Conservation (phyloP, 2,329 filamentous ascomycete species). For the Aspergillus tanneri region DNA sequence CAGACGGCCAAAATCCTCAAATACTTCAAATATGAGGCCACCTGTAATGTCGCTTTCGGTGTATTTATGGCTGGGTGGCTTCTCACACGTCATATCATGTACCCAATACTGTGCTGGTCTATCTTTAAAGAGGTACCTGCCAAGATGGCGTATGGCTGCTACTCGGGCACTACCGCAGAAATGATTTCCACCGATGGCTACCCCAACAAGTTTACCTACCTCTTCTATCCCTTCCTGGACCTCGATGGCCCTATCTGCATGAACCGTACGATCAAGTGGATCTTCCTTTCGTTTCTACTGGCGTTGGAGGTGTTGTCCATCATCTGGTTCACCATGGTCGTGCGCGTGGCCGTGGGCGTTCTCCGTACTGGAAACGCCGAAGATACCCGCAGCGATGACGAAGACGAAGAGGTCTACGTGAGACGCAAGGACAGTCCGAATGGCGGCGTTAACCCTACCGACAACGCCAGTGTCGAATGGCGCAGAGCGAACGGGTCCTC, state of each 20-base stretch:
- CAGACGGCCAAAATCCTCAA: slow-evolving; percentile 91
- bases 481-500: slow-evolving; percentile 36
- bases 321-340: slow-evolving; percentile 87
- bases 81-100: slow-evolving; percentile 76
- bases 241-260: slow-evolving; percentile 76
- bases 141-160: slow-evolving; percentile 69
- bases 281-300: slow-evolving; percentile 74
- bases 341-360: slow-evolving; percentile 77
- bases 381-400: slow-evolving; percentile 83
- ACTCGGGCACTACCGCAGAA: slow-evolving; percentile 51
- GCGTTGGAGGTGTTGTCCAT: slow-evolving; percentile 77
- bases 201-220: slow-evolving; percentile 55
- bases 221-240: slow-evolving; percentile 72
- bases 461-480: slow-evolving; percentile 32
- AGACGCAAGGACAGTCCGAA: slow-evolving; percentile 25
- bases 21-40: slow-evolving; percentile 72
- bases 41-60: slow-evolving; percentile 81
- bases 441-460: slow-evolving; percentile 23
- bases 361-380: slow-evolving; percentile 73
- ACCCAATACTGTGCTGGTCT: slow-evolving; percentile 77
- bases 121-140: slow-evolving; percentile 66
- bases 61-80: slow-evolving; percentile 87
- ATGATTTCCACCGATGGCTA: slow-evolving; percentile 35
- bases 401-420: slow-evolving; percentile 60
- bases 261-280: slow-evolving; percentile 69